Evolutionary conservation across 148 eudicot genomes (phyloP), one percentile per base, ranked within the genome.

Genomic region (Amaranthus hypochondriacus): DNA sequence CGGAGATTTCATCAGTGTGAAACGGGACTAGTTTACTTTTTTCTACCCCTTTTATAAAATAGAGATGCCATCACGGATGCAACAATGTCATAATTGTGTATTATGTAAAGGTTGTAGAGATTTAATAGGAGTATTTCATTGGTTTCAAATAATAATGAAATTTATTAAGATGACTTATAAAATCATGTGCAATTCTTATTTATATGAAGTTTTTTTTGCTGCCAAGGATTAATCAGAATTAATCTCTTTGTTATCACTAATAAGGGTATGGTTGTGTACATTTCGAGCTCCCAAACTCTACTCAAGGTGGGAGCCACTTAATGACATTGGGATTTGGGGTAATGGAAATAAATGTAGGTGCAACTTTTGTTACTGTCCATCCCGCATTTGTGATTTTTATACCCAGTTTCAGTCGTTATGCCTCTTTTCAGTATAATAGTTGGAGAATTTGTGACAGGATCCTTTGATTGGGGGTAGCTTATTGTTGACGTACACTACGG

Each of bases 381-480:
- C 28, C 13, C 51, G 60, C 6, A 47, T 57, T 8, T 67, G 75
- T 12, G 39, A 4, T 65, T 50, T 49, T 44, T 65, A 1, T 54
- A 4, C 72, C 44, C 15, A 75, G n/a, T 71, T 9, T 39, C 55
- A 18, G 39, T 72, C 71, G 58, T 4, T 59, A 10, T 54, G 6
- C 18, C 46, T 70, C 9, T 6, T 62, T 57, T 43, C 13, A 55
- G n/a, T 7, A 6, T 39, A 66, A 56, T 65, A 47, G 7, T 21
- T 65, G 71, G 73, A 54, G 73, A 64, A 61, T 43, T 64, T 67
- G 55, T 77, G 64, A 75, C 90, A 94, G 98, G 96, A 94, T 81
- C 98, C 98, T 54, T 18, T 94, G 5, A 73, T 94, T 63, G 98
- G 98, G 28, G 97, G 98, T 73, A 92, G 98, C 85, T 83, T 94